A percentile compares a stretch with the other conserved stretches of the same genome.
Evolutionary conservation across 2,329 filamentous ascomycete genomes (phyloP).

Genomic region (Mycogone perniciosa): DNA sequence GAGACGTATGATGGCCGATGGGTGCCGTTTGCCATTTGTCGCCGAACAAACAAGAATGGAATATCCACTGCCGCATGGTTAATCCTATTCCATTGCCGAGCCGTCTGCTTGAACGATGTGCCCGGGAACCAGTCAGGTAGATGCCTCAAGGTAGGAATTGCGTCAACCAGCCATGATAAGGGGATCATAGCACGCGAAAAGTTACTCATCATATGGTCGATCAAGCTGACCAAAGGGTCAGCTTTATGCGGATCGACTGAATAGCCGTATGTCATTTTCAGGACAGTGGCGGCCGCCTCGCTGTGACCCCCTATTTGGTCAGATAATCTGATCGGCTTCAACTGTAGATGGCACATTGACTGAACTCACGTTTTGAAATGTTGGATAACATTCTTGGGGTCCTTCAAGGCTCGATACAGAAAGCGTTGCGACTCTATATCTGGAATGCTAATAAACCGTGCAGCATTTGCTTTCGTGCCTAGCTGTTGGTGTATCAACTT

Average conservation of each 20-base stretch:
- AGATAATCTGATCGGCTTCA: too few species aligned
- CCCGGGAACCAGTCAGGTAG: conserved; percentile 22
- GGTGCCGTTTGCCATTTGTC: conserved; percentile 1
- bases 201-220: conserved; percentile 17
- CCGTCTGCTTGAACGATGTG: conserved; percentile 17
- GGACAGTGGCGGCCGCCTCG: conserved; percentile 15
- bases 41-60: conserved; percentile 1
- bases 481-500: conserved; percentile 26
- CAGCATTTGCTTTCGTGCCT: conserved; percentile 18
- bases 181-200: conserved; percentile 17
- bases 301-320: conserved; percentile 8
- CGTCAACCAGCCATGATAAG: conserved; percentile 19
- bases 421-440: conserved; percentile 22
- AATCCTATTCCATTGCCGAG: background rate
- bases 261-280: conserved; percentile 20
- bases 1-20: background rate
- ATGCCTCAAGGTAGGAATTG: conserved; percentile 18
- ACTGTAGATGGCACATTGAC: background rate
- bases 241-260: conserved; percentile 17
- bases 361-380: conserved; percentile 22
- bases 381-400: conserved; percentile 16
- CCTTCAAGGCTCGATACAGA: conserved; percentile 18
- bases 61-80: background rate
- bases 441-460: conserved; percentile 19
- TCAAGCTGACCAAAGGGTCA: conserved; percentile 19